Evolutionary conservation across 2,329 filamentous ascomycete genomes (phyloP), one percentile per base, ranked within the genome.

Genomic region (Exophiala calicioides): DNA sequence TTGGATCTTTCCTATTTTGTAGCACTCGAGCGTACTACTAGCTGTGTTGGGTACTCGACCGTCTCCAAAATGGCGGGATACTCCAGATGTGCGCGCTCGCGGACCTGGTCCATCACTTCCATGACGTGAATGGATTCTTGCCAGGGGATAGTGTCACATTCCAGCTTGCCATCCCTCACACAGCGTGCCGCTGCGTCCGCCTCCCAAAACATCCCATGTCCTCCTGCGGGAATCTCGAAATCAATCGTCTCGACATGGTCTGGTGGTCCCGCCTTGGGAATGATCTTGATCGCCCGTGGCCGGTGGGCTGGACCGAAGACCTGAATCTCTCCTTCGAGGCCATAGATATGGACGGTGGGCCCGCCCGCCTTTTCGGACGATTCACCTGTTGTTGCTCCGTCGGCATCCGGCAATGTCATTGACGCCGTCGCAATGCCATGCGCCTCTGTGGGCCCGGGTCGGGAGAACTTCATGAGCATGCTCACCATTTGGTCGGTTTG

Each of bases 41-140:
- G n/a, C n/a, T n/a, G n/a, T n/a, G n/a, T n/a, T n/a, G n/a, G n/a
- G n/a, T n/a, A n/a, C n/a, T n/a, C n/a, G n/a, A n/a, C n/a, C n/a
- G n/a, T n/a, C n/a, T n/a, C n/a, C n/a, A n/a, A n/a, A n/a, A n/a
- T n/a, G n/a, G n/a, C 9, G 6, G 83, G 81, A 67, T 84, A 86
- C 42, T 61, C 71, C 63, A 86, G 66, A 2, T 76, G 79, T 40
- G 77, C 77, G 68, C 85, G 81, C 64, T 69, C 76, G 59, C 83
- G 72, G 10, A 82, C 79, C 67, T 84, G 78, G 70, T 87, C 84
- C 83, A 86, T 86, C 2, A 79, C 74, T 63, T 90, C 84, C 89
- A 95, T 94, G 54, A 95, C 88, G 36, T 82, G 77, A 43, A 94
- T 75, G 62, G 85, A 91, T 76, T 95, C 90, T 33, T 80, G 76